A percentile compares a stretch with the other conserved stretches of the same genome.
These are phyloP conservation scores for Daldinia eschscholtzii DNA, from an alignment of 2,329 filamentous ascomycete species.

Conservation along the genomic window DNA sequence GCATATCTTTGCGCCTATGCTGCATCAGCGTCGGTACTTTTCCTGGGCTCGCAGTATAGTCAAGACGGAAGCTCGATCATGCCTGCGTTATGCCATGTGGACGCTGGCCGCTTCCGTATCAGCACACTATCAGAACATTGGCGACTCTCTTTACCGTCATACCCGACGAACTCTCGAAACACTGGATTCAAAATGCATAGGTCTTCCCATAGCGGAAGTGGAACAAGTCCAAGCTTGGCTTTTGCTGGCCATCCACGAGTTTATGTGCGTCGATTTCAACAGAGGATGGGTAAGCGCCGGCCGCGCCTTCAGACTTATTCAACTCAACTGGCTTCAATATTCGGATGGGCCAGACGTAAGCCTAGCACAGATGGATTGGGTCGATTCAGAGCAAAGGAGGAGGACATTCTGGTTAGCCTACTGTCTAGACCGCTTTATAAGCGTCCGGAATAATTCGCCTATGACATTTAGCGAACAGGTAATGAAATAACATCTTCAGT, in stretches of 20 bases:
- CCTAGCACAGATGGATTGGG: constrained; percentile 37
- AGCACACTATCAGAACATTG: constrained; percentile 42
- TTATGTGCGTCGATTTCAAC: constrained; percentile 44
- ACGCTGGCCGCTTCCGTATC: constrained; percentile 41
- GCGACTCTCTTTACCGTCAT: constrained; percentile 37
- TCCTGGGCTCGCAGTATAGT: constrained; percentile 39
- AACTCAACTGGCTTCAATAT: constrained; percentile 44
- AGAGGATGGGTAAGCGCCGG: constrained; percentile 46
- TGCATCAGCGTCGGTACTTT: constrained; percentile 42
- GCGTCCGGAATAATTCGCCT: constrained; percentile 40
- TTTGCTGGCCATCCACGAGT: constrained; percentile 45
- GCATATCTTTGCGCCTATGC: constrained; percentile 37
- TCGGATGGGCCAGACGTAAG: constrained; percentile 31
- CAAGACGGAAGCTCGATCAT: constrained; percentile 40
- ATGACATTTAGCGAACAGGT: constrained; percentile 43
- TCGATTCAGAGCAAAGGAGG: constrained; percentile 41
- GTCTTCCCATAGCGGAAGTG: constrained; percentile 34
- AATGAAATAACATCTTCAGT: constrained; percentile 25
- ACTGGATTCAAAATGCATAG: constrained; percentile 32
- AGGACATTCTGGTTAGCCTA: constrained; percentile 43
- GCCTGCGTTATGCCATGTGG: constrained; percentile 42
- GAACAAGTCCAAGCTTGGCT: constrained; percentile 46
- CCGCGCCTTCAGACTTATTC: constrained; percentile 45
- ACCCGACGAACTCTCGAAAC: constrained; percentile 39
- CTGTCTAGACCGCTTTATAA: constrained; percentile 41